phyloP scores from a whole-genome alignment of 2,329 filamentous ascomycete genomes.

The Botrytis squamosa region DNA sequence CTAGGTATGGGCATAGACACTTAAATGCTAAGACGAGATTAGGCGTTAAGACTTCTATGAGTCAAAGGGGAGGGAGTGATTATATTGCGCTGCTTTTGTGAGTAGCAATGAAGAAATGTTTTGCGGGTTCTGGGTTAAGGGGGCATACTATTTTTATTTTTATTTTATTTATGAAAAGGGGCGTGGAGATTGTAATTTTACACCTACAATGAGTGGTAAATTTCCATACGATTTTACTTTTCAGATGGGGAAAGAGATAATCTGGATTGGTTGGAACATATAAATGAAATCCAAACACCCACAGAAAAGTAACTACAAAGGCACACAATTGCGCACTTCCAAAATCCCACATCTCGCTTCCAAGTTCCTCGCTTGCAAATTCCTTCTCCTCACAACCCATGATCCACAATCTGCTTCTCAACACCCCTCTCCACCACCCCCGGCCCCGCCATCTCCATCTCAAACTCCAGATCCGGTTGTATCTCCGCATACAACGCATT shows the following conservation, averaged over 20 bases:
- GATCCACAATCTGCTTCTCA: slow-evolving; percentile 36
- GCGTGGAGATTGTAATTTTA: no score
- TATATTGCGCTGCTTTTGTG: not conserved
- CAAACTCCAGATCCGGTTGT: slow-evolving; percentile 48
- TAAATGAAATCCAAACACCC: no score
- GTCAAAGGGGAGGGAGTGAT: not conserved
- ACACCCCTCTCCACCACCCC: slow-evolving; percentile 37
- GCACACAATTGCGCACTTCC: not conserved
- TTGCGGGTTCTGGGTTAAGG: not conserved
- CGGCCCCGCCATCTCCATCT: slow-evolving; percentile 45
- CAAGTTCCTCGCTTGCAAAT: no score
- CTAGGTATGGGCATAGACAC: not conserved
- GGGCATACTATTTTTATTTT: not conserved
- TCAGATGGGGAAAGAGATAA: not conserved
- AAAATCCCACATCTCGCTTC: not conserved
- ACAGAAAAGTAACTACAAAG: no score
- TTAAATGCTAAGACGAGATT: not conserved
- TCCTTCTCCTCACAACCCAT: slow-evolving; percentile 25
- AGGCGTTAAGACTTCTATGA: not conserved
- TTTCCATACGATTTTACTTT: not conserved
- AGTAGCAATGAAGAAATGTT: not conserved
- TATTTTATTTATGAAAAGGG: not conserved
- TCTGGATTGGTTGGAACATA: no score
- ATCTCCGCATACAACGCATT: slow-evolving; percentile 48
- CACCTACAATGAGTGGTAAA: not conserved